A percentile compares a stretch with the other conserved stretches of the same genome.
Evolutionary conservation across 495 filamentous ascomycete genomes (phyloP).

Genomic region (Neurospora sp.): DNA sequence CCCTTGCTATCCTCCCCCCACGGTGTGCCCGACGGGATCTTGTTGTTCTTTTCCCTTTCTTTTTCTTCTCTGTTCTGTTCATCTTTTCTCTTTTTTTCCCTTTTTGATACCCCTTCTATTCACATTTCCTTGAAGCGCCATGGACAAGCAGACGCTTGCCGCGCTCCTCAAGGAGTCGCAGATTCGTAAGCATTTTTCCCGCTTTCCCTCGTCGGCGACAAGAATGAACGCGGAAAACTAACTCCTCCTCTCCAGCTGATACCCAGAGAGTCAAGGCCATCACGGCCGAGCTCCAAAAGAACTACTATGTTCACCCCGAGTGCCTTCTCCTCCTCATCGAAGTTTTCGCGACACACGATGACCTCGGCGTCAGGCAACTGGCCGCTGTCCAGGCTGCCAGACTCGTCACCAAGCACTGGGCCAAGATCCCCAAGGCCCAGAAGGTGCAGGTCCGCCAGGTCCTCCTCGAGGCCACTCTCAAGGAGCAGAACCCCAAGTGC

Average conservation of each 20-base stretch:
- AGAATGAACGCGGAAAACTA: conserved; percentile 3
- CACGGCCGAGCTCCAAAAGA: conserved; percentile 80
- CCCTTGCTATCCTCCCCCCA: neutral
- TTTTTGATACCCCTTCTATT: conserved; percentile 21
- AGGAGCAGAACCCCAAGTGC: conserved; percentile 61
- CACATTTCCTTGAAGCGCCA: conserved; percentile 20
- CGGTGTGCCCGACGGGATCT: neutral
- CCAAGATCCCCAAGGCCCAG: conserved; percentile 40
- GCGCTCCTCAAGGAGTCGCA: conserved; percentile 66
- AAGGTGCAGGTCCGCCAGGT: conserved; percentile 72
- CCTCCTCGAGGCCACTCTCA: conserved; percentile 70
- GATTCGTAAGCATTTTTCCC: conserved; percentile 47
- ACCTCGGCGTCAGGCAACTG: conserved; percentile 67
- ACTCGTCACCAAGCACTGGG: conserved; percentile 83
- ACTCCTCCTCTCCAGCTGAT: conserved; percentile 43
- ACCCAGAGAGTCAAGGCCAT: conserved; percentile 77
- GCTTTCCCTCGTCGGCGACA: conserved; percentile 12
- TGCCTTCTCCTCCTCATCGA: conserved; percentile 77
- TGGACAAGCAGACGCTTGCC: conserved; percentile 67
- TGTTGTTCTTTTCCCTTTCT: neutral
- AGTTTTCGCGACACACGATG: conserved; percentile 64
- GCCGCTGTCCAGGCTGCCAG: conserved; percentile 80
- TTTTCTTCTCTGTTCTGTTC: conserved; percentile 3
- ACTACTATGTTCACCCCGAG: conserved; percentile 78
- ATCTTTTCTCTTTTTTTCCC: conserved; percentile 1